Base-by-base conservation (phyloP, 805 yeast genomes). In the Priceomyces medius region DNA sequence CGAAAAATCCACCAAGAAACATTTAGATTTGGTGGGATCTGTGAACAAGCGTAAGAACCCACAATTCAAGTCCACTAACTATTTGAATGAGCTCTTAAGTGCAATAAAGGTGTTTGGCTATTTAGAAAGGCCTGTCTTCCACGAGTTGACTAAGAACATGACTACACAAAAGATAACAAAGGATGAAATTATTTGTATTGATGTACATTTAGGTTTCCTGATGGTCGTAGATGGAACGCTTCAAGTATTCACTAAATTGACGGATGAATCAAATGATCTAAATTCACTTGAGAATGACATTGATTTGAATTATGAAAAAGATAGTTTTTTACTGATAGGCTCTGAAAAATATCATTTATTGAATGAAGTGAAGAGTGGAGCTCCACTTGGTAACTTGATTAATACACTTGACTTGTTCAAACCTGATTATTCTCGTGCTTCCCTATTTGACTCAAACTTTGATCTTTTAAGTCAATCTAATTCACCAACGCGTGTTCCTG, bases 41-140 rank as follows among this genome's bases (percentile, higher is more conserved):
- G 55, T 37, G 45, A 65, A 52, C 49, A 53, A 56, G 49, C 52
- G 48, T 42, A 45, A 52, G 50, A 38, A 46, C 53, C 37, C 38
- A 32, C 67, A 64, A 32, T 24, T 41, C 3, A 40, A 40, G 20
- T 28, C 77, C 34, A 65, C 84, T 1, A 82, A 86, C 35, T 90
- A 88, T 55, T 66, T 91, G 39, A 97, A 91, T 59, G 95, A 90
- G 58, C 91, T 91, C 53, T 65, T 91, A 35, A 78, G 87, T 38
- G 98, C 97, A 2, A 87, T 93, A 48, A 89, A 88, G 62, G 85
- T 93, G 5, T 93, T 91, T 67, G 98, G 98, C 2, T 91, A 91
- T 60, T 71, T 91, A 37, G 98, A 91, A 50, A 76, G 83, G 46
- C 85, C 87, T 2, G 97, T 91, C 1, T 90, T 91, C 61, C 95